Percentiles rank a stretch among this genome's conserved stretches.
phyloP scores from a whole-genome alignment of 192 early-diverging fungal genomes.

The Umbelopsis ramanniana region DNA sequence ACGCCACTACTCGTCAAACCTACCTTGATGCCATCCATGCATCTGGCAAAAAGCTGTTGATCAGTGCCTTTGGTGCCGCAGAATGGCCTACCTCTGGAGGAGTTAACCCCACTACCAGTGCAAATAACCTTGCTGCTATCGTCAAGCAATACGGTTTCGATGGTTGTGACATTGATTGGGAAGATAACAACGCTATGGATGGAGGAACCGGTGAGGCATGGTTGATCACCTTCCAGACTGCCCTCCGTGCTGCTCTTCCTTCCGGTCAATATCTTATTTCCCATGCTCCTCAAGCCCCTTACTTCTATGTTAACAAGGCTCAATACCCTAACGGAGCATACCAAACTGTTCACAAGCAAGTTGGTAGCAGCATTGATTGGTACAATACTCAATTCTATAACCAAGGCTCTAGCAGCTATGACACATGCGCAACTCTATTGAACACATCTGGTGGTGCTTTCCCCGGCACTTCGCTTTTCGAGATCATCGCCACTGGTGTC shows the following conservation, averaged over 20 bases:
- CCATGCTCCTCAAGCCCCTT: conserved; percentile 45
- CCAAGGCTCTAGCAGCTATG: conserved; percentile 36
- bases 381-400: conserved; percentile 47
- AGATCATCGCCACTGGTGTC: conserved; percentile 34
- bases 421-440: conserved; percentile 37
- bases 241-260: conserved; percentile 32
- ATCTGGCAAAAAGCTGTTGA: conserved; percentile 37
- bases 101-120: conserved; percentile 31
- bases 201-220: conserved; percentile 42
- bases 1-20: conserved; percentile 24
- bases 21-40: conserved; percentile 37
- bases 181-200: conserved; percentile 42
- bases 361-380: conserved; percentile 39
- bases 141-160: conserved; percentile 41
- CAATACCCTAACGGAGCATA: conserved; percentile 42
- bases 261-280: conserved; percentile 38
- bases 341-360: conserved; percentile 35
- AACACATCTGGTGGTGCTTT: conserved; percentile 33
- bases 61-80: conserved; percentile 42
- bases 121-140: conserved; percentile 38
- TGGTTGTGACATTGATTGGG: conserved; percentile 47
- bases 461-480: conserved; percentile 42
- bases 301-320: conserved; percentile 35
- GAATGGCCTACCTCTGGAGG: conserved; percentile 36
- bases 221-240: conserved; percentile 37